Percentiles rank a stretch among this genome's conserved stretches.
Evolutionary conservation across 2,329 filamentous ascomycete species (phyloP).

Genomic region (Hypoxylon sp.): DNA sequence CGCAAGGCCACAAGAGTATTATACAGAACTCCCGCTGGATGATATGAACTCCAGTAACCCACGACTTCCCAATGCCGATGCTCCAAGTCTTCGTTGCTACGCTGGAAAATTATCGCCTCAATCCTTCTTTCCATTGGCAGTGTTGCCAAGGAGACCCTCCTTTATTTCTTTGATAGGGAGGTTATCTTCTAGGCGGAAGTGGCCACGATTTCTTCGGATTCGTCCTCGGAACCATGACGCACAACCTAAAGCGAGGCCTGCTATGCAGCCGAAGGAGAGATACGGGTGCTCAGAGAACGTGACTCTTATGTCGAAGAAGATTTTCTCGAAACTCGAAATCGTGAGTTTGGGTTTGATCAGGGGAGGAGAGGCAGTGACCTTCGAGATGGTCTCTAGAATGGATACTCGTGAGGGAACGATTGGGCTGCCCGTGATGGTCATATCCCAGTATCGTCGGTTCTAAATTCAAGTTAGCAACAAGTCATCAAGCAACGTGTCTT

Average conservation of each 20-base stretch:
- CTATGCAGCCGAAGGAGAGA: conserved; percentile 69
- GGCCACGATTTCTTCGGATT: conserved; percentile 68
- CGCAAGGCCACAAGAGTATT: conserved; percentile 51
- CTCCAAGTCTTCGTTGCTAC: conserved; percentile 29
- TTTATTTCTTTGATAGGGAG: conserved; percentile 69
- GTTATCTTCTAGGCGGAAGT: conserved; percentile 74
- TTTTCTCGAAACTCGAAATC: conserved; percentile 78
- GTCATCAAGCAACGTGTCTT: background rate
- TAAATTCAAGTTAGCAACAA: conserved; percentile 61
- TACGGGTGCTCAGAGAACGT: conserved; percentile 73
- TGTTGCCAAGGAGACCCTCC: conserved; percentile 74
- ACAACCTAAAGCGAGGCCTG: conserved; percentile 69
- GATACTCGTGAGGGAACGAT: conserved; percentile 92
- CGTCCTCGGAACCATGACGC: conserved; percentile 70
- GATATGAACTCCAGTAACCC: conserved; percentile 45
- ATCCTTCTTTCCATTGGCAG: conserved; percentile 67
- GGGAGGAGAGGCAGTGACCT: conserved; percentile 77
- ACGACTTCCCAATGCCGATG: conserved; percentile 41
- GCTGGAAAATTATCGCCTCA: conserved; percentile 50
- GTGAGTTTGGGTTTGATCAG: conserved; percentile 84
- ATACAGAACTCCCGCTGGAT: conserved; percentile 53
- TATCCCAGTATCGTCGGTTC: conserved; percentile 97
- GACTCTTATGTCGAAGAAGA: conserved; percentile 76
- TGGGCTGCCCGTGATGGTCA: conserved; percentile 87
- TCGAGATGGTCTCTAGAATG: conserved; percentile 87